These are phyloP conservation scores for Echites panduratus DNA, from an alignment of 257 asterid genomes.

Conservation along the genomic window DNA sequence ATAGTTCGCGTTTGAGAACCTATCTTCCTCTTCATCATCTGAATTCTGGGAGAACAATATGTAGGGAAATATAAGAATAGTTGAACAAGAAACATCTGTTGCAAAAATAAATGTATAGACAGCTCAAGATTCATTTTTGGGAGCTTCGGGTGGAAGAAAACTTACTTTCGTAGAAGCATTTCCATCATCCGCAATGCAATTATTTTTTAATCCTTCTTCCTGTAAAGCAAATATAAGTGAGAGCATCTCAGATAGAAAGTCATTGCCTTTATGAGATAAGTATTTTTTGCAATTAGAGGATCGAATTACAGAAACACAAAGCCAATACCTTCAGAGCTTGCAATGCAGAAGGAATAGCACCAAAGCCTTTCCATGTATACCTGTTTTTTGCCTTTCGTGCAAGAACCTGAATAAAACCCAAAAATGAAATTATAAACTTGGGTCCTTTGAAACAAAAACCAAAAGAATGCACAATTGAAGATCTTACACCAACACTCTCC, in stretches of 20 bases:
- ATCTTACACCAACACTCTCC: slow-evolving; percentile 93
- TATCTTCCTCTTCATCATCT: slow-evolving; percentile 80
- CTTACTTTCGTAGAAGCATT: slow-evolving; percentile 53
- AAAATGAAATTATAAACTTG: neutral
- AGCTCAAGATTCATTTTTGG: neutral
- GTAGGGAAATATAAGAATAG: neutral
- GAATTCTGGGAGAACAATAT: slow-evolving; percentile 38
- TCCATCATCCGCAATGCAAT: slow-evolving; percentile 41
- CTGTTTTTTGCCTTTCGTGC: slow-evolving; percentile 76
- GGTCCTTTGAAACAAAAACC: neutral
- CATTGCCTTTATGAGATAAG: neutral
- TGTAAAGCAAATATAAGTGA: slow-evolving; percentile 15
- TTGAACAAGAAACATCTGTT: neutral
- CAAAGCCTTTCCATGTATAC: slow-evolving; percentile 93
- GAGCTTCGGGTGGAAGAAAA: neutral
- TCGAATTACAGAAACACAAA: neutral
- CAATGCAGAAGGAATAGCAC: slow-evolving; percentile 67
- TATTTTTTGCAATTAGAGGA: neutral
- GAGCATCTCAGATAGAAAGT: slow-evolving; percentile 1
- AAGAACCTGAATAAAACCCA: slow-evolving; percentile 47
- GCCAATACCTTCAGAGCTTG: slow-evolving; percentile 54
- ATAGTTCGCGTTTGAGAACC: slow-evolving; percentile 35
- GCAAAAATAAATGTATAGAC: neutral
- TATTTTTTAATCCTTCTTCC: slow-evolving; percentile 70
- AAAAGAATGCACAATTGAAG: slow-evolving; percentile 4